Evolutionary conservation across 2,329 filamentous ascomycete genomes (phyloP), one percentile per base, ranked within the genome.

Genomic region (Harringtonia lauricola): DNA sequence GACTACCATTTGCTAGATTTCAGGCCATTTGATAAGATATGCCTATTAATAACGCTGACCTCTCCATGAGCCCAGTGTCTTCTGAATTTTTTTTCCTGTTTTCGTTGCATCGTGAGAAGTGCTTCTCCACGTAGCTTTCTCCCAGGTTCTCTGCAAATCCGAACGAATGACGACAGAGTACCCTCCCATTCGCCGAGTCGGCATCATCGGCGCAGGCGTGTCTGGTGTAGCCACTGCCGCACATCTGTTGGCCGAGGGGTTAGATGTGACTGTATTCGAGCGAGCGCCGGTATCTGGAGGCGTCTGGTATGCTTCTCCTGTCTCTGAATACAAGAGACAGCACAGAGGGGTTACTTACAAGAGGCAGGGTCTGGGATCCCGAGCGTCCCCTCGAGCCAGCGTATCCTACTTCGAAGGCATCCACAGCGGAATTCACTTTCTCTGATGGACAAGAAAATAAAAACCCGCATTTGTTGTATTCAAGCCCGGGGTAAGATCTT

Each of bases 171-270:
- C n/a, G n/a, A n/a, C n/a, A n/a, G n/a, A n/a, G n/a, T n/a, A n/a
- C n/a, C n/a, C n/a, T 39, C 36, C 8, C 13, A 36, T 29, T 18
- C 39, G 36, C 12, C 46, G 38, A 8, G 63, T 66, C 1, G 64
- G 62, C 1, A 60, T 67, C 2, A 54, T 67, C 31, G 64, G 64
- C 4, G 61, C 64, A 6, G 64, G 64, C 2, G 60, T 66, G 19
- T 65, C 62, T 37, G 64, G 64, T 2, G 62, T 66, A 3, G 57
- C 52, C 8, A 50, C 63, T 0, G 62, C 64, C 0, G 63, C 62
- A 0, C 59, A 67, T 39, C 52, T 66, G 0, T 48, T 64, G 0
- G 57, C 54, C 18, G 52, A 63, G 19, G 60, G 58, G 0, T 51
- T 64, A 13, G 44, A 56, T 6, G 63, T 66, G 2, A 60, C 59